Evolutionary conservation across 2,329 filamentous ascomycete species (phyloP).

Genomic region (Ophiostoma sp.): DNA sequence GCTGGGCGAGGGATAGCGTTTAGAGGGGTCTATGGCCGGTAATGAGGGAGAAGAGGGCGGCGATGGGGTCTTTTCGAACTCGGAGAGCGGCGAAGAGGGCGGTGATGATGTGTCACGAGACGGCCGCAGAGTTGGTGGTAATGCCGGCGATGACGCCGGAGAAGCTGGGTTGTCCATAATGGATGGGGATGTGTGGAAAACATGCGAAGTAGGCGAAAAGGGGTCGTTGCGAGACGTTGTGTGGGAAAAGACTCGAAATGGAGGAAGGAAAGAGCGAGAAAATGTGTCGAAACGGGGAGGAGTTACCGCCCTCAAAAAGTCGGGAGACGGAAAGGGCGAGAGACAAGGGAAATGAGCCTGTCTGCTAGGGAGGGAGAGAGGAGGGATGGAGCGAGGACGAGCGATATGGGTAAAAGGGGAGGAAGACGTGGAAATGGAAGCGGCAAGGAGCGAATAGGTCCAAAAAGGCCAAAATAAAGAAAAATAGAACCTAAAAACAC

Average conservation of each 20-base stretch:
- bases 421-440: background rate
- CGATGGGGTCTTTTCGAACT: conserved; percentile 55
- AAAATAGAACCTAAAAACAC: background rate
- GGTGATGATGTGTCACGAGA: conserved; percentile 14
- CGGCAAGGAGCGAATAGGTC: conserved; percentile 15
- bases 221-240: background rate
- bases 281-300: background rate
- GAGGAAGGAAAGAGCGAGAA: background rate
- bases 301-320: background rate
- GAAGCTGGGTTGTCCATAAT: conserved; percentile 25
- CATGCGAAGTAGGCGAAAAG: background rate
- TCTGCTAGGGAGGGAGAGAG: background rate
- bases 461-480: conserved; percentile 7
- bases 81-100: conserved; percentile 42
- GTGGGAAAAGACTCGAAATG: background rate
- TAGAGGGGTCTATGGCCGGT: conserved; percentile 40
- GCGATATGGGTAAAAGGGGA: conserved; percentile 10
- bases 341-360: conserved; percentile 16
- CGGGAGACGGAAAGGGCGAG: conserved; percentile 12
- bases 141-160: conserved; percentile 20
- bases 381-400: background rate
- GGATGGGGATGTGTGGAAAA: background rate
- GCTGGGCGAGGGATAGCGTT: conserved; percentile 56
- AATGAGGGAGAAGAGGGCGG: conserved; percentile 47
- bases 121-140: conserved; percentile 1